Base-by-base conservation (phyloP, 352 stramenopile genomes). In the Globisporangium abappressorium region DNA sequence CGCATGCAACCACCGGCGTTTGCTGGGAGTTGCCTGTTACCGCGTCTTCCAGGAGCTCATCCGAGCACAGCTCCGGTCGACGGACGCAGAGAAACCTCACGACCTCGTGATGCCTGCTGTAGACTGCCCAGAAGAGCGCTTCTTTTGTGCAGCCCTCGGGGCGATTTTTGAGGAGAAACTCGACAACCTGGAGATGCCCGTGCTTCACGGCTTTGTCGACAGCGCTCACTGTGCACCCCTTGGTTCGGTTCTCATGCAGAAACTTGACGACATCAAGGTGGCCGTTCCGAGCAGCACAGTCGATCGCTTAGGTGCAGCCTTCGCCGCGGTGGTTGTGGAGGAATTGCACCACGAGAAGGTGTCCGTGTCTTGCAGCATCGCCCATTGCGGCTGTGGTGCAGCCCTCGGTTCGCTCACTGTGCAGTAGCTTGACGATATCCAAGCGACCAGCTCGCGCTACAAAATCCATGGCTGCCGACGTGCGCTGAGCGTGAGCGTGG, bases 181-280 rank as follows among this genome's bases (percentile, higher is more conserved):
- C 12, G 7, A 61, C 51, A 7, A 67, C 12, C 5, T 59, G 28
- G 36, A 67, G 7, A 34, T 61, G 49, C 5, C 51, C 49, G 49
- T 54, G 18, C 53, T 61, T 33, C 5, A n/a, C 47, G n/a, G 62
- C 62, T 12, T n/a, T 54, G 49, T 61, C 51, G 6, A 67, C 33
- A 5, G 49, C 51, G 26, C 20, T 43, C 8, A 33, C 60, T 18
- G 7, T 61, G 24, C 62, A 67, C 34, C 49, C 34, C 30, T 65
- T 43, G 2, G 3, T 33, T 14, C 59, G 22, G 22, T 55, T 7
- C 38, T 38, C 24, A 2, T 64, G 58, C 2, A 64, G 38, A 20
- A 64, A 64, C 26, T 18, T n/a, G 33, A 54, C 51, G 33, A 60
- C 24, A 2, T 55, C 33, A n/a, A 66, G 18, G 4, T 41, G 33